A percentile compares a stretch with the other conserved stretches of the same genome.
Conservation (phyloP, 805 yeast genomes). For the Saccharomycopsis fibuligera region DNA sequence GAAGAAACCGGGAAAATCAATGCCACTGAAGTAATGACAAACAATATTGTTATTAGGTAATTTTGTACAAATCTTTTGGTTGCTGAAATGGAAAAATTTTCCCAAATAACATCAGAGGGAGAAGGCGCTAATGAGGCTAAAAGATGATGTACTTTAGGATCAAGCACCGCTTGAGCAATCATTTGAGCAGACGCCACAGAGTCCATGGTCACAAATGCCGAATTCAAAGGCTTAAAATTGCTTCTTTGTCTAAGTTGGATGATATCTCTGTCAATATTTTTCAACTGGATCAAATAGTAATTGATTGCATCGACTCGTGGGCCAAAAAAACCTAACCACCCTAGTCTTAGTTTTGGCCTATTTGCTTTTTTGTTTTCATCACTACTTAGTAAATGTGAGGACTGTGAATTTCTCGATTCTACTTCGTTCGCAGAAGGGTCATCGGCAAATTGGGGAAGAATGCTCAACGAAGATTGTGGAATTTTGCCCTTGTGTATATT, state of each 20-base stretch:
- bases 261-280: constrained; percentile 36
- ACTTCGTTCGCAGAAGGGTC: neutral
- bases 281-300: constrained; percentile 31
- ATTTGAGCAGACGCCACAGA: constrained; percentile 93
- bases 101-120: constrained; percentile 93
- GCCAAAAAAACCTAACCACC: constrained; percentile 24
- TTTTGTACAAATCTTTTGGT: constrained; percentile 27
- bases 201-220: constrained; percentile 93
- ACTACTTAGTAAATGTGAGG: neutral
- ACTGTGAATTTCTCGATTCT: neutral
- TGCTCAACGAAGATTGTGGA: constrained; percentile 11
- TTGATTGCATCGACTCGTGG: constrained; percentile 31
- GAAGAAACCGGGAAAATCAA: constrained; percentile 51
- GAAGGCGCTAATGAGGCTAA: constrained; percentile 89
- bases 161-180: constrained; percentile 92
- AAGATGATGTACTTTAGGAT: constrained; percentile 78
- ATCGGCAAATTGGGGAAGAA: constrained; percentile 1
- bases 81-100: constrained; percentile 67
- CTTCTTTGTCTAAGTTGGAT: constrained; percentile 27
- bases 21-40: constrained; percentile 43
- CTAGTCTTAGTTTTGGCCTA: constrained; percentile 25
- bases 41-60: constrained; percentile 36
- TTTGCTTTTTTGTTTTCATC: neutral
- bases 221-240: constrained; percentile 32
- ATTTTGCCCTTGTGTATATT: constrained; percentile 18